Conservation (phyloP, 2,329 filamentous ascomycete genomes). For the Fusarium subtropicale region DNA sequence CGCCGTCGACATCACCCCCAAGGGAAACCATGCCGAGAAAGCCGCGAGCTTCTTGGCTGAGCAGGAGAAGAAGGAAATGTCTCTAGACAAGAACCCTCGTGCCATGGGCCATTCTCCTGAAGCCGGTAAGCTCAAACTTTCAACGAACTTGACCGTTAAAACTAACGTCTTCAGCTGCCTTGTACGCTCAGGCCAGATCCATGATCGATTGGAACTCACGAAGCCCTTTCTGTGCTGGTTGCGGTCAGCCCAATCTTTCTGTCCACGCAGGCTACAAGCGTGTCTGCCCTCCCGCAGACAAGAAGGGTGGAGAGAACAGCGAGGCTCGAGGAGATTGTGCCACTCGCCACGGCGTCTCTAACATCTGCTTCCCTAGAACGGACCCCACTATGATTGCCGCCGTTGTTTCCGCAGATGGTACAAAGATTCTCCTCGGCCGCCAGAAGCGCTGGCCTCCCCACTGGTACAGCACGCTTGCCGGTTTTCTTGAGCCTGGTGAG, state of each 20-base stretch:
- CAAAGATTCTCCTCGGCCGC: constrained; percentile 84
- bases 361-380: constrained; percentile 90
- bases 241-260: constrained; percentile 84
- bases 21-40: constrained; percentile 69
- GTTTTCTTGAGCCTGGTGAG: constrained; percentile 87
- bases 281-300: constrained; percentile 78
- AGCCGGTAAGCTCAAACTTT: constrained; percentile 63
- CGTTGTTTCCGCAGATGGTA: constrained; percentile 83
- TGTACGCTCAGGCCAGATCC: constrained; percentile 89
- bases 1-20: constrained; percentile 87
- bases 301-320: constrained; percentile 58
- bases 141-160: not conserved
- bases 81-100: constrained; percentile 75
- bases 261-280: constrained; percentile 85
- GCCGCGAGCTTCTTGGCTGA: constrained; percentile 62
- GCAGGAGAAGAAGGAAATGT: constrained; percentile 66
- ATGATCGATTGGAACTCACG: constrained; percentile 94
- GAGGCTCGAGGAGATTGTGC: constrained; percentile 76
- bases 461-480: constrained; percentile 91
- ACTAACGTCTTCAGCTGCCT: constrained; percentile 71
- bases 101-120: constrained; percentile 69
- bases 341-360: constrained; percentile 87
- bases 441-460: constrained; percentile 83
- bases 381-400: constrained; percentile 97
- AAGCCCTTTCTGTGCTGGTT: constrained; percentile 91